Conservation (phyloP, 306 rosid species). For the Castanea crenata region DNA sequence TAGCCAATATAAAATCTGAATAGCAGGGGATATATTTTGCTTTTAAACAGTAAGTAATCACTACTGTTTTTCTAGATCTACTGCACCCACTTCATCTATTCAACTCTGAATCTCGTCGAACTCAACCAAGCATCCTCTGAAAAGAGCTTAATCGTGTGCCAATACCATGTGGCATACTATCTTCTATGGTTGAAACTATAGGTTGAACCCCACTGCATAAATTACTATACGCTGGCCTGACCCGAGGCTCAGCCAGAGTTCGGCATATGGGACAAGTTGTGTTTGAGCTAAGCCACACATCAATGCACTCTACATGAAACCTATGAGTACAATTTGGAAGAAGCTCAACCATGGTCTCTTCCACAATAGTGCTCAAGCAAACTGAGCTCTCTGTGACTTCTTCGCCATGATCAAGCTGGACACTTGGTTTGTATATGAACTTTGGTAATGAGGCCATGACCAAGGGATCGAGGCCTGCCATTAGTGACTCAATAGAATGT, state of each 20-base stretch:
- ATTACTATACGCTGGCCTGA: not conserved
- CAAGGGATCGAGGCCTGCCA: constrained; percentile 37
- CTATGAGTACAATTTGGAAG: constrained; percentile 53
- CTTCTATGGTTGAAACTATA: constrained; percentile 24
- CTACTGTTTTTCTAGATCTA: constrained; percentile 19
- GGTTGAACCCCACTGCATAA: constrained; percentile 21
- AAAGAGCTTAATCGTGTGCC: constrained; percentile 31
- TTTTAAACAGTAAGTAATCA: not conserved
- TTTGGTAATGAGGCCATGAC: constrained; percentile 46
- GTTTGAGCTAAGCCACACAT: constrained; percentile 44
- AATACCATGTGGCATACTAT: constrained; percentile 8
- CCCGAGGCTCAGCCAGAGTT: constrained; percentile 26
- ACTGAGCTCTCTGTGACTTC: constrained; percentile 44
- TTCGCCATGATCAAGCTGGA: constrained; percentile 16
- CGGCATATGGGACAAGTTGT: constrained; percentile 56
- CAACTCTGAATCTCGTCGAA: constrained; percentile 8
- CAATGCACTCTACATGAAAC: constrained; percentile 59
- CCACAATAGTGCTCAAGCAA: constrained; percentile 37
- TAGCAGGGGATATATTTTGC: no score
- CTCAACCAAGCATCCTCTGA: constrained; percentile 28
- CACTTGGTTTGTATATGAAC: constrained; percentile 31
- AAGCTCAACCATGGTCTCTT: constrained; percentile 33
- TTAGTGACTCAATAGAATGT: not conserved
- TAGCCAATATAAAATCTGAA: no score
- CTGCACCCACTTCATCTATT: not conserved